A percentile compares a stretch with the other conserved stretches of the same genome.
Conservation (phyloP, 371 early-diverging fungal species). For the Apophysomyces variabilis region DNA sequence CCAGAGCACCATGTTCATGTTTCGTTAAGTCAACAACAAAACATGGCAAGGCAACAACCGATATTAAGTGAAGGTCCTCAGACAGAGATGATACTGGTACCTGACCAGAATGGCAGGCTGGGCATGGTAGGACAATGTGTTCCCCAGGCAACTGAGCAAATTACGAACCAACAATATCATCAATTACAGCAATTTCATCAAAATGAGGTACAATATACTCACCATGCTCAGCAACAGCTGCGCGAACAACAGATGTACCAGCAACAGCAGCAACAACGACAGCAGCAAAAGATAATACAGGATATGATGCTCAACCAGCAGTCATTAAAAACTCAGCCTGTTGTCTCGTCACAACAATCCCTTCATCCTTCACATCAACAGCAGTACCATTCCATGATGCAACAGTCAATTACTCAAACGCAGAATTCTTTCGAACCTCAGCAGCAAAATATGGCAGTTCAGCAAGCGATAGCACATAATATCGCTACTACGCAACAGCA, state of each 20-base stretch:
- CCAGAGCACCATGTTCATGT: neutral
- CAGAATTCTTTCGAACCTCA: neutral
- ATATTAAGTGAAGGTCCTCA: neutral
- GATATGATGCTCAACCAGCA: neutral
- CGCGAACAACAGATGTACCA: constrained; percentile 1
- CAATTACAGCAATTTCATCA: constrained; percentile 3
- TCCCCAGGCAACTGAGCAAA: constrained; percentile 1
- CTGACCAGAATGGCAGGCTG: constrained; percentile 9
- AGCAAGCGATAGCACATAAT: constrained; percentile 1
- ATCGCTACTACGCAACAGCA: neutral
- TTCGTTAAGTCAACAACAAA: neutral
- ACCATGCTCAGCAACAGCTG: neutral
- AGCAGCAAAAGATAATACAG: constrained; percentile 1
- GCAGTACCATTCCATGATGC: neutral
- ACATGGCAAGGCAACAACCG: neutral
- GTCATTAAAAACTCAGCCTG: neutral
- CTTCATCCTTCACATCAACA: neutral
- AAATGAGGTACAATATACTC: neutral
- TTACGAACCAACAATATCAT: neutral
- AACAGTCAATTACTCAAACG: neutral
- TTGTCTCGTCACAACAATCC: neutral
- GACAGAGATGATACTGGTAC: constrained; percentile 4
- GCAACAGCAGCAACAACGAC: neutral
- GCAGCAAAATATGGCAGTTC: neutral
- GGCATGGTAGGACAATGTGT: constrained; percentile 3